Base-by-base conservation (phyloP, 306 rosid genomes). In the Alnus glutinosa region DNA sequence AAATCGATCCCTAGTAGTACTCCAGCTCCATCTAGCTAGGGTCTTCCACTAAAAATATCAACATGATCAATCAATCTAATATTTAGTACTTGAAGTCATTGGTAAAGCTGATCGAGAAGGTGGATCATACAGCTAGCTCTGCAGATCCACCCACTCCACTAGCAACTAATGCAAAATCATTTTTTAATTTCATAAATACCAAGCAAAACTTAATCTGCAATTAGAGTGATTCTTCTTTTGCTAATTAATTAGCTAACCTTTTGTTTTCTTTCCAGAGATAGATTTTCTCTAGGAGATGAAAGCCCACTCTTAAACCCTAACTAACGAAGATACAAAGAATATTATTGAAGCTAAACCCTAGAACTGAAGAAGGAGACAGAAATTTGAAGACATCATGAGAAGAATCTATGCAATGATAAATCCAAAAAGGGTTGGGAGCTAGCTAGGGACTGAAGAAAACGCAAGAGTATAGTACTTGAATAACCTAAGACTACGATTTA, bases 91-190 rank as follows among this genome's bases (percentile, higher is more conserved):
- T 34, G 78, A 50, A 16, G 54, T 4, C 16, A 54, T 75, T 77
- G 70, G 74, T 82, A 88, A 88, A 88, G 89, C 87, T 83, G 28
- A 23, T 23, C 28, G 85, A 81, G 58, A 66, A 5, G 61, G 42
- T 66, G 84, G 73, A 55, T 63, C 39, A 23, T 67, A 80, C 82
- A n/a, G 81, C 80, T 71, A n/a, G 81, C 80, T 71, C 75, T 79
- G 87, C 77, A 85, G 69, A 72, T 75, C 63, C 80, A 77, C 77
- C 70, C 55, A 69, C 55, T 47, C 51, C 49, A 16, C 51, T 42
- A 3, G 10, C 11, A 67, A 19, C 51, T 18, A 39, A 4, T 66
- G 19, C 48, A 39, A 66, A 4, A 66, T 42, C 10, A 66, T 39
- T 67, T 39, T 44, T 67, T 67, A 39, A 42, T 42, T 18, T 67